Percentiles rank a stretch among this genome's conserved stretches.
These are phyloP conservation scores for Schwanniomyces etchellsii DNA, from an alignment of 1,139 yeast genomes.

Conservation along the genomic window DNA sequence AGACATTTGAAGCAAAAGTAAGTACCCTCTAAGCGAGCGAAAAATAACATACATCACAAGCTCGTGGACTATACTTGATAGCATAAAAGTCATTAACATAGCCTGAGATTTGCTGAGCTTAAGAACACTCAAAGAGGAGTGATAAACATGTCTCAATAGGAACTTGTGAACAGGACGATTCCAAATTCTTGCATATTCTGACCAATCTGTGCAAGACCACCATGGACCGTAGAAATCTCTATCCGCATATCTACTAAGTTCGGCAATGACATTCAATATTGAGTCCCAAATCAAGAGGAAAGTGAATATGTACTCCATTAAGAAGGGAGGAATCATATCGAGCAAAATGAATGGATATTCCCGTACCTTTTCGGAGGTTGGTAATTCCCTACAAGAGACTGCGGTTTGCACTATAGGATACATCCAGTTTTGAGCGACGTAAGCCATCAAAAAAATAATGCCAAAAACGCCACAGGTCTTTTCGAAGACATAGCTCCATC, in stretches of 20 bases:
- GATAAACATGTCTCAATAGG: conserved; percentile 87
- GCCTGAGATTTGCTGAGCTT: conserved; percentile 63
- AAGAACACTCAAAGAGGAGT: conserved; percentile 77
- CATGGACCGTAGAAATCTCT: conserved; percentile 92
- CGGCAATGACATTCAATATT: conserved; percentile 84
- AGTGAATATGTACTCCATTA: conserved; percentile 65
- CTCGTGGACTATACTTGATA: conserved; percentile 85
- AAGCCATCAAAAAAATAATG: conserved; percentile 74
- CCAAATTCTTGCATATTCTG: conserved; percentile 92
- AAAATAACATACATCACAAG: conserved; percentile 88
- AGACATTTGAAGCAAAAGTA: conserved; percentile 76
- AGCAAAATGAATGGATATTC: conserved; percentile 59
- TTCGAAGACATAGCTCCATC: conserved; percentile 66
- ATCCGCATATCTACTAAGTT: conserved; percentile 79
- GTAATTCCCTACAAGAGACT: conserved; percentile 42
- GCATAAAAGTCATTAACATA: conserved; percentile 70
- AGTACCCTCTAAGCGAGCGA: conserved; percentile 71
- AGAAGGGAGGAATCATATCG: conserved; percentile 77
- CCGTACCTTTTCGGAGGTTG: conserved; percentile 37
- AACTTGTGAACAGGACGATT: conserved; percentile 93
- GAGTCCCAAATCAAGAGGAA: conserved; percentile 95
- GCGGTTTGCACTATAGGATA: conserved; percentile 72
- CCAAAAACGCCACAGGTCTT: conserved; percentile 83
- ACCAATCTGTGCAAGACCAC: conserved; percentile 98
- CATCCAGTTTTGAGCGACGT: conserved; percentile 71